phyloP scores from a whole-genome alignment of 2,329 filamentous ascomycete genomes.

The Aspergillus japonicus region DNA sequence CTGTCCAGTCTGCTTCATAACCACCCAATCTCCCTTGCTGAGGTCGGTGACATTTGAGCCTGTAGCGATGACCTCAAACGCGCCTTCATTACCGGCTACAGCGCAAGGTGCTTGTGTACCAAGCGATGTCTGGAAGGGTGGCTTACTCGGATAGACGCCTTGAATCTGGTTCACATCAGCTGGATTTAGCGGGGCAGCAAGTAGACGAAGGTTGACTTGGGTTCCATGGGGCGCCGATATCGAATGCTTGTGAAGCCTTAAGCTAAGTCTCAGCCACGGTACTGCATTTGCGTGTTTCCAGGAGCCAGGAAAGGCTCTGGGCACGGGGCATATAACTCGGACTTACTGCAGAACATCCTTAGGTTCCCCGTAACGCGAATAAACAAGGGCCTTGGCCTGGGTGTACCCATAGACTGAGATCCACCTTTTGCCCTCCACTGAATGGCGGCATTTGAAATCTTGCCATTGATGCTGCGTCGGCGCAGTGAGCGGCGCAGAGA shows the following conservation, averaged over 20 bases:
- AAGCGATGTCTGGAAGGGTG: slow-evolving; percentile 70
- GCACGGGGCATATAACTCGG: neutral
- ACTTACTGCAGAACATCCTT: slow-evolving; percentile 48
- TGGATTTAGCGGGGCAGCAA: slow-evolving; percentile 91
- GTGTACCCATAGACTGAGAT: slow-evolving; percentile 52
- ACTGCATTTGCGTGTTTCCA: neutral
- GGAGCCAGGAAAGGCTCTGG: neutral
- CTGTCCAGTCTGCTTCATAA: slow-evolving; percentile 77
- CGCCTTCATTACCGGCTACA: slow-evolving; percentile 71
- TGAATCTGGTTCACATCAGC: slow-evolving; percentile 98
- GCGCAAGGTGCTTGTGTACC: slow-evolving; percentile 75
- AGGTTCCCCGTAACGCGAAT: slow-evolving; percentile 50
- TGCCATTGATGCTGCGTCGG: slow-evolving; percentile 12
- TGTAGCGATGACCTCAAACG: slow-evolving; percentile 79
- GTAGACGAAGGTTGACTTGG: slow-evolving; percentile 75
- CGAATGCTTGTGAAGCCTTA: slow-evolving; percentile 48
- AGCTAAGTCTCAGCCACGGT: neutral
- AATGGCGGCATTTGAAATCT: slow-evolving; percentile 12
- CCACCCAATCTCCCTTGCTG: slow-evolving; percentile 84
- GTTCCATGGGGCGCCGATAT: slow-evolving; percentile 56
- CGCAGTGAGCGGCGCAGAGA: slow-evolving; percentile 10
- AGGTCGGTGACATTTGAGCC: slow-evolving; percentile 64
- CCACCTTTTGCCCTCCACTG: slow-evolving; percentile 31
- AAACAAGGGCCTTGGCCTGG: slow-evolving; percentile 50
- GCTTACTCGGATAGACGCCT: slow-evolving; percentile 88